Base-by-base conservation (phyloP, 1,284 basidiomycete species). In the Irpex sp. region DNA sequence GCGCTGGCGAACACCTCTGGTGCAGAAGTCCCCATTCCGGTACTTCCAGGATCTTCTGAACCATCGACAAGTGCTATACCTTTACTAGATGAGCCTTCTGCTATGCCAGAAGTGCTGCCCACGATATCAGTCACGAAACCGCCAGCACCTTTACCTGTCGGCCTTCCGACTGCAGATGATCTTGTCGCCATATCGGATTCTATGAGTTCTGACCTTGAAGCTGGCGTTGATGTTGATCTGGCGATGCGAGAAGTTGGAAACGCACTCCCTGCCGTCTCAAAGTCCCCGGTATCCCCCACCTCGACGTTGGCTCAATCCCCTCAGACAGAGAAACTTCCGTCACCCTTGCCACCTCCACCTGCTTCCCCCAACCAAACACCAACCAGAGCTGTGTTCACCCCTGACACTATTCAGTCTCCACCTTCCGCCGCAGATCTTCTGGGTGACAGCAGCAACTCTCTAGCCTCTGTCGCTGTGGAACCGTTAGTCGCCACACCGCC, bases 61-160 rank as follows among this genome's bases (percentile, higher is more conserved):
- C 9, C 37, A 13, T 44, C 57, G 37, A 3, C 37, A 19, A 44
- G 15, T 37, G 15, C 34, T 58, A 15, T 47, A 2, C 37, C 40
- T 36, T 6, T 38, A 19, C 19, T 47, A 1, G 57, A 44, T 36
- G 57, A 44, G 26, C 55, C 55, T 21, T 26, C 55, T 21, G 15
- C 55, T 57, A 62, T 21, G 62, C 69, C 64, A 61, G 67, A 66
- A 62, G 62, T 69, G 56, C 19, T 84, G 60, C 87, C 88, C 26
- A 81, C 77, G 8, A 85, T 89, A 64, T 84, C 85, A 31, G 76
- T 89, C 65, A 87, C 87, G 37, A 90, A 85, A 75, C 81, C 86
- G n/a, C 88, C 88, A 2, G 83, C 82, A 0, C 90, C 90, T 17
- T 72, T 80, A 57, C 88, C 89, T 49, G 81, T 92, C 7, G 79